Conservation (phyloP, 345 rosid genomes). For the Populus euphratica region DNA sequence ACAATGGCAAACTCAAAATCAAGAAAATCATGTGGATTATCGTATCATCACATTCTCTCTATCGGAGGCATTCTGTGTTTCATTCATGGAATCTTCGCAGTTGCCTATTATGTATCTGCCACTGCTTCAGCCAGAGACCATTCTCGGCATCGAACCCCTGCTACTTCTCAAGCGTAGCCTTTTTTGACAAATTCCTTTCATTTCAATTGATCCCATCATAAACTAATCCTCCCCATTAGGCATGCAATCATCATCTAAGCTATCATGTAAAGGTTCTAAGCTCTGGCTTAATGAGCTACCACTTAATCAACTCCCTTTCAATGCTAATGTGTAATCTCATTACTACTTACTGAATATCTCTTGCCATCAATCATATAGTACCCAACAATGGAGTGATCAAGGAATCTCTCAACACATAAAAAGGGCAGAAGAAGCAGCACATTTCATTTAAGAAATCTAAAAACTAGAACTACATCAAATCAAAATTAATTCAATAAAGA, state of each 20-base stretch:
- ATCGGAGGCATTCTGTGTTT: conserved; percentile 81
- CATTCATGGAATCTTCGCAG: conserved; percentile 65
- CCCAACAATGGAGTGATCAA: no score
- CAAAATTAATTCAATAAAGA: background rate
- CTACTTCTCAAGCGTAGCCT: background rate
- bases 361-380: background rate
- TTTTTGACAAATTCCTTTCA: no score
- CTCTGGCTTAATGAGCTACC: background rate
- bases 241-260: background rate
- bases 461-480: background rate
- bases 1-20: conserved; percentile 62
- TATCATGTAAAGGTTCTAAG: background rate
- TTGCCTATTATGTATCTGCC: conserved; percentile 75
- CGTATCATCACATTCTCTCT: conserved; percentile 56
- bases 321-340: no score
- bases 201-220: background rate
- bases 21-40: conserved; percentile 56
- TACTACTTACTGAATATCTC: no score
- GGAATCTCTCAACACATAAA: no score
- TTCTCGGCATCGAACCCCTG: background rate
- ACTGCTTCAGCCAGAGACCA: conserved; percentile 45
- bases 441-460: background rate
- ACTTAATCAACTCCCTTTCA: background rate
- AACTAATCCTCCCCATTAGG: background rate
- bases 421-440: background rate